phyloP scores from a whole-genome alignment of 441 rosid species.

The Populus hybrid region DNA sequence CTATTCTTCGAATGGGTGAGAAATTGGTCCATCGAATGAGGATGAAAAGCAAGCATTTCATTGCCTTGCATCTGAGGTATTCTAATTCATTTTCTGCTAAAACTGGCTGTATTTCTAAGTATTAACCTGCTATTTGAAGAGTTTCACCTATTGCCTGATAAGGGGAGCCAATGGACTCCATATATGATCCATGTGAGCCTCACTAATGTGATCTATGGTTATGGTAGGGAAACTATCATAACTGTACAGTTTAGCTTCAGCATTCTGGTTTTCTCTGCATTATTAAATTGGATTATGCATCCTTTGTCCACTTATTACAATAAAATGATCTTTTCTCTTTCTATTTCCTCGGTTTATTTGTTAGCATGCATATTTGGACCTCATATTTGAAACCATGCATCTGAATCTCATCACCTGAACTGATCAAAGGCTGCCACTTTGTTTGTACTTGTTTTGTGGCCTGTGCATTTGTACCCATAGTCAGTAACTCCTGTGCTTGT shows the following conservation, averaged over 20 bases:
- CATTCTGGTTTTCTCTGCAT: not conserved
- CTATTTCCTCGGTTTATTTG: not conserved
- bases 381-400: not conserved
- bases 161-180: not conserved
- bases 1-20: constrained; percentile 76
- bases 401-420: not conserved
- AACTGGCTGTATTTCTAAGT: too few relatives aligned
- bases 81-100: constrained; percentile 11
- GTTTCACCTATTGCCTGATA: not conserved
- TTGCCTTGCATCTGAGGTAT: constrained; percentile 94
- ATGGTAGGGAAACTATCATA: not conserved
- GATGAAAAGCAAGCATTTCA: constrained; percentile 65
- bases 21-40: constrained; percentile 70
- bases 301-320: not conserved
- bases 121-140: not conserved
- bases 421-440: not conserved
- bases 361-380: not conserved
- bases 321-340: not conserved
- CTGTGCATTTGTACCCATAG: not conserved
- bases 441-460: not conserved
- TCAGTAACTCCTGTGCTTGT: not conserved
- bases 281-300: not conserved
- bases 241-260: not conserved
- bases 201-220: not conserved
- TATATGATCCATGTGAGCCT: not conserved